phyloP scores from a whole-genome alignment of 2,329 filamentous ascomycete species.

The Fusarium xylarioides region DNA sequence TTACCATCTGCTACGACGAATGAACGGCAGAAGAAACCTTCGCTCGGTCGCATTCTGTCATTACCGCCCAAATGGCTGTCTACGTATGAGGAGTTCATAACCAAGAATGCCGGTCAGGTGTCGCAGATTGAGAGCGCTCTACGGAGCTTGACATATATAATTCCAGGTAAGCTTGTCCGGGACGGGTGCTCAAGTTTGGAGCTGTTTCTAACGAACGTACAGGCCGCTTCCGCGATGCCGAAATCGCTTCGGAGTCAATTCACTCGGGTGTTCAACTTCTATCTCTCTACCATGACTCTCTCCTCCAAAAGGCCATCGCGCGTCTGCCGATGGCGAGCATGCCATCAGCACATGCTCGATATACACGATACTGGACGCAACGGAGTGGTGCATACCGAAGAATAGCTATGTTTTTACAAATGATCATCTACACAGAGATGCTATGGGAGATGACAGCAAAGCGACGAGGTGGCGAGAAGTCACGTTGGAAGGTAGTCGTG shows the following conservation, averaged over 20 bases:
- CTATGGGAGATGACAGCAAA: conserved; percentile 98
- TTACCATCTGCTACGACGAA: conserved; percentile 12
- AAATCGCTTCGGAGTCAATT: conserved; percentile 91
- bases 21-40: conserved; percentile 33
- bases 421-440: conserved; percentile 93
- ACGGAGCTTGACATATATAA: conserved; percentile 93
- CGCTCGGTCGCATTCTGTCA: conserved; percentile 56
- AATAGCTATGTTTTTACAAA: conserved; percentile 83
- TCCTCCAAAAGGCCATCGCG: conserved; percentile 75
- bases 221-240: conserved; percentile 89
- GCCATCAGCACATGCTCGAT: conserved; percentile 68
- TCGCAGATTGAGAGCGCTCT: conserved; percentile 95
- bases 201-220: conserved; percentile 10
- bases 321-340: conserved; percentile 63
- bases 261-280: conserved; percentile 90
- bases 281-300: conserved; percentile 89
- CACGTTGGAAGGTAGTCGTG: conserved; percentile 88
- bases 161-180: conserved; percentile 69
- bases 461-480: conserved; percentile 78
- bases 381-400: conserved; percentile 77
- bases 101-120: conserved; percentile 92
- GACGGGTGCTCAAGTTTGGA: neutral
- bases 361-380: conserved; percentile 73
- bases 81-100: conserved; percentile 89
- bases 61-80: conserved; percentile 72